Percentiles rank a stretch among this genome's conserved stretches.
phyloP scores from a whole-genome alignment of 306 rosid species.

The Vachellia pachyceras region DNA sequence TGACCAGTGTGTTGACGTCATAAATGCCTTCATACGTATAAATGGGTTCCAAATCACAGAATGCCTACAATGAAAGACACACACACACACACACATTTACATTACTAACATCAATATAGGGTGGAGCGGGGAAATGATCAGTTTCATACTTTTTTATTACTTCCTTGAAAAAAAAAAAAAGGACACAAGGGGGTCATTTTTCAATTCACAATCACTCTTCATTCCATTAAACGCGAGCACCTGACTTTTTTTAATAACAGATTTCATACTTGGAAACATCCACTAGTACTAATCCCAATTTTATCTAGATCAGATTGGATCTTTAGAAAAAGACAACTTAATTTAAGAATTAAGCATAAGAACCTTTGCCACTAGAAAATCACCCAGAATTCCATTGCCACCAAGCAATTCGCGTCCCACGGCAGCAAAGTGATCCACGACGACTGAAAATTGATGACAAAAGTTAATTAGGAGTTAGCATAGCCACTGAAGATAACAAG shows the following conservation, averaged over 20 bases:
- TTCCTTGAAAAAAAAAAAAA: neutral
- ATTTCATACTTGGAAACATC: neutral
- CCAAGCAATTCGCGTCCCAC: slow-evolving; percentile 93
- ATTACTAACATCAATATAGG: no score
- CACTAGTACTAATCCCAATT: neutral
- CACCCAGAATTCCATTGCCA: slow-evolving; percentile 90
- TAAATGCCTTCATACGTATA: slow-evolving; percentile 87
- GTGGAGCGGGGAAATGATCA: neutral
- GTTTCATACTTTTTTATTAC: neutral
- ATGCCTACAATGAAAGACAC: slow-evolving; percentile 66
- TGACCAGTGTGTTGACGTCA: slow-evolving; percentile 77
- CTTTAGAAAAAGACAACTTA: slow-evolving; percentile 21
- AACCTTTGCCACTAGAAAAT: slow-evolving; percentile 93
- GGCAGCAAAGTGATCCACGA: slow-evolving; percentile 91
- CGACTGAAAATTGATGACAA: slow-evolving; percentile 53
- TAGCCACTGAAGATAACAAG: slow-evolving; percentile 2
- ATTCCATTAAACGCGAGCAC: neutral
- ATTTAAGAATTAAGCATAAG: slow-evolving; percentile 27
- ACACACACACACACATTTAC: neutral
- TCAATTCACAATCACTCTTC: neutral
- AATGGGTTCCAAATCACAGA: slow-evolving; percentile 90
- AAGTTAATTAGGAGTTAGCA: slow-evolving; percentile 23
- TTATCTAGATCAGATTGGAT: neutral
- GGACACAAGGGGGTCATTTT: neutral
- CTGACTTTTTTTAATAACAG: neutral